These are phyloP conservation scores for Nevesoporus exiguus DNA, from an alignment of 768 basidiomycete genomes.

Conservation along the genomic window DNA sequence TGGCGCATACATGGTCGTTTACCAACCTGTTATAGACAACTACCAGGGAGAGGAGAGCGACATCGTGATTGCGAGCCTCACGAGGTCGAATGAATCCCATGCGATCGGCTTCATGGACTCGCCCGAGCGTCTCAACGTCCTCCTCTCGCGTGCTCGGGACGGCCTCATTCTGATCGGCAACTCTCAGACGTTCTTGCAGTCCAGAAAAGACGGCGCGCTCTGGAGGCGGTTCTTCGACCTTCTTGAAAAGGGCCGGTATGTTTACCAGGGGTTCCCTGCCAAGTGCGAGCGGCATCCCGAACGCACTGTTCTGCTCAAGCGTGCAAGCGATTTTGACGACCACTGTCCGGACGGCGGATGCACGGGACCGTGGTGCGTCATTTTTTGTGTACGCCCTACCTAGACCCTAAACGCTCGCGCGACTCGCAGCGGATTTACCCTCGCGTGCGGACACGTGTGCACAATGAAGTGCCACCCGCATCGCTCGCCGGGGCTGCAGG, in stretches of 20 bases:
- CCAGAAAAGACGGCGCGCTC: constrained; percentile 13
- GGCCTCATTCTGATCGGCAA: constrained; percentile 67
- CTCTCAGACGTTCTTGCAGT: constrained; percentile 48
- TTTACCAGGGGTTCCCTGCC: constrained; percentile 44
- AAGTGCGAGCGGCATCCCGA: constrained; percentile 52
- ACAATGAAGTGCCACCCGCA: constrained; percentile 57
- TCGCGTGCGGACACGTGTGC: constrained; percentile 42
- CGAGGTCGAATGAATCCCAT: constrained; percentile 51
- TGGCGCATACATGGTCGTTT: neutral
- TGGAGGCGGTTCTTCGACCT: constrained; percentile 15
- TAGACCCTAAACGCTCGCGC: neutral
- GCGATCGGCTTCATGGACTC: constrained; percentile 72
- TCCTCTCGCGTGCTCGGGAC: constrained; percentile 65
- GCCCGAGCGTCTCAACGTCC: constrained; percentile 65
- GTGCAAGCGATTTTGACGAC: constrained; percentile 47
- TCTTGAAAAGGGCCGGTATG: constrained; percentile 6
- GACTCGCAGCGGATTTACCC: constrained; percentile 3
- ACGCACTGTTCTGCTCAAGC: constrained; percentile 35
- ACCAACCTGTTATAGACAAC: constrained; percentile 47
- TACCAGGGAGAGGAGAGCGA: constrained; percentile 76
- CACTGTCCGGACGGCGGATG: constrained; percentile 64
- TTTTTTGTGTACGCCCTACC: accelerated
- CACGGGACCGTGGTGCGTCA: constrained; percentile 52
- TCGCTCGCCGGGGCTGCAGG: constrained; percentile 37
- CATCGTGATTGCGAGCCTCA: constrained; percentile 59